Evolutionary conservation across 192 early-diverging fungal genomes (phyloP).

Genomic region (Lobosporangium transversale): DNA sequence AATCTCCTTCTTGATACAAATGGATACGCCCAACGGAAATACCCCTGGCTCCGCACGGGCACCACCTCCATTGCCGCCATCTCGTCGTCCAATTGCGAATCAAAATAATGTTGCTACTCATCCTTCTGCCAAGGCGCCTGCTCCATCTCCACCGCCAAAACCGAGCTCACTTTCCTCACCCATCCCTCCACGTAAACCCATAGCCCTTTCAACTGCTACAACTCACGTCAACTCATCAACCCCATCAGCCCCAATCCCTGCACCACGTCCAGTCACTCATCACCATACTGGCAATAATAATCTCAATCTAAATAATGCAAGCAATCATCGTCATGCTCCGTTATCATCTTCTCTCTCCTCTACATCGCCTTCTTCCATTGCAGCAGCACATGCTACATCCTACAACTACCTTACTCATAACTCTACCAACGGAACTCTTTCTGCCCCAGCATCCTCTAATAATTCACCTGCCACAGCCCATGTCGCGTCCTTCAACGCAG

Average conservation of each 20-base stretch:
- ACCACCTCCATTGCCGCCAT: slow-evolving; percentile 42
- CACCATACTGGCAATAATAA: background rate
- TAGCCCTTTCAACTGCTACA: slow-evolving; percentile 25
- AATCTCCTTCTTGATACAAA: too few species aligned
- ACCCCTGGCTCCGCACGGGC: slow-evolving; percentile 3
- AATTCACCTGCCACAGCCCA: slow-evolving; percentile 26
- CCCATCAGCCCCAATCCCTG: slow-evolving; percentile 26
- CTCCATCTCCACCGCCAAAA: slow-evolving; percentile 48
- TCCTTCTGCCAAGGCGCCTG: background rate
- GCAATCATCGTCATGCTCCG: background rate
- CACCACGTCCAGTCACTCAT: slow-evolving; percentile 16
- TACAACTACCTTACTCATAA: slow-evolving; percentile 1
- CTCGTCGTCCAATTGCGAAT: slow-evolving; percentile 38
- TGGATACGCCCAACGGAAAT: background rate
- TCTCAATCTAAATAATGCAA: too few species aligned
- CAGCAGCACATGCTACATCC: background rate
- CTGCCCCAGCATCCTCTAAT: slow-evolving; percentile 17
- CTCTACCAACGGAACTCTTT: background rate
- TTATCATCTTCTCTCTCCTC: slow-evolving; percentile 2
- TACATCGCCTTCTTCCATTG: slow-evolving; percentile 10
- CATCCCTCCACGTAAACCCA: slow-evolving; percentile 32
- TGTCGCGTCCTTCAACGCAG: slow-evolving; percentile 7
- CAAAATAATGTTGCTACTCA: background rate
- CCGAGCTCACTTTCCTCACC: slow-evolving; percentile 32
- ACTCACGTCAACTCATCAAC: slow-evolving; percentile 26